Evolutionary conservation across 1,284 basidiomycete species (phyloP).

Genomic region (Microbotryomycetes sp.): DNA sequence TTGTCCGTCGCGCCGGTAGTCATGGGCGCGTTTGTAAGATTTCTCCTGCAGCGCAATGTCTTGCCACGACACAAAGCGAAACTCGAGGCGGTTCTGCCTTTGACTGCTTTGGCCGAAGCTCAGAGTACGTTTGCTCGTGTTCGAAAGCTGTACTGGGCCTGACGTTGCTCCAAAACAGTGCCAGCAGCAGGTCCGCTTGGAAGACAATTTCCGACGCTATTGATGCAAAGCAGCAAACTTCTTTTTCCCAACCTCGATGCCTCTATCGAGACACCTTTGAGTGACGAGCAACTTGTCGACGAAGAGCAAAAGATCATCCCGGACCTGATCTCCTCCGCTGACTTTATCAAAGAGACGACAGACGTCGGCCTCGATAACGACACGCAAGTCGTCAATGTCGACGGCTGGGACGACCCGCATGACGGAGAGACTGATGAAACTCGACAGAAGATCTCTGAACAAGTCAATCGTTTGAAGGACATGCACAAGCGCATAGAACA

Average conservation of each 20-base stretch:
- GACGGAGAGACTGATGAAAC: background rate
- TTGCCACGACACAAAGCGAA: background rate
- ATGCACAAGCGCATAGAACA: background rate
- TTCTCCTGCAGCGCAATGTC: constrained; percentile 10
- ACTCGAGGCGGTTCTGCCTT: background rate
- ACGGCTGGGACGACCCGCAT: background rate
- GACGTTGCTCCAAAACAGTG: background rate
- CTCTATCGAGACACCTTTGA: background rate
- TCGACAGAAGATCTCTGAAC: background rate
- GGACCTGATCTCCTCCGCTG: background rate
- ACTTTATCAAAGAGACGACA: background rate
- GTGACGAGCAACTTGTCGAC: background rate
- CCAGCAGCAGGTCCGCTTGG: background rate
- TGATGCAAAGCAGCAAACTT: background rate
- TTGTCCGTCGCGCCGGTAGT: constrained; percentile 3
- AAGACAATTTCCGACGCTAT: background rate
- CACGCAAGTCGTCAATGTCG: background rate
- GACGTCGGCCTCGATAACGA: background rate
- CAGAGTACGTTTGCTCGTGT: constrained; percentile 1
- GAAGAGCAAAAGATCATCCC: background rate
- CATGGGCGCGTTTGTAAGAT: constrained; percentile 4
- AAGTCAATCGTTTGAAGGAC: background rate
- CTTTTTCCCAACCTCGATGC: background rate
- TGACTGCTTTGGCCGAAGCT: background rate
- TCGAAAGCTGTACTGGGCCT: too few species aligned